A percentile compares a stretch with the other conserved stretches of the same genome.
Conservation (phyloP, 73 alveolate species). For the Symbiodinium natans region DNA sequence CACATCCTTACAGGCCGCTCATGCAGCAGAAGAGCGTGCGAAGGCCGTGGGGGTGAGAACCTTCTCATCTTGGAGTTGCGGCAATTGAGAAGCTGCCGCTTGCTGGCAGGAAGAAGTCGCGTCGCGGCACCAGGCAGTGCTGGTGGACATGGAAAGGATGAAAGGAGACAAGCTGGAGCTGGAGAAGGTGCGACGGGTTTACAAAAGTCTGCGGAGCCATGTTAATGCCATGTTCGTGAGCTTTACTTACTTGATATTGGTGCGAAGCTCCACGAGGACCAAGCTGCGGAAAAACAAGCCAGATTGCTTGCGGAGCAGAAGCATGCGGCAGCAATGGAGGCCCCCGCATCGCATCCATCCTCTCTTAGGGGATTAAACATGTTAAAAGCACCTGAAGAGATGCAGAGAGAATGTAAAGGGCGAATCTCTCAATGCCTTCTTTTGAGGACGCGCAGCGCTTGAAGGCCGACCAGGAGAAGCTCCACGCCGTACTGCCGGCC, state of each 20-base stretch:
- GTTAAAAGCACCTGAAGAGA: too few relatives aligned
- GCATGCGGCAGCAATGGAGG: constrained; percentile 68
- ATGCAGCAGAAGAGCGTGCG: constrained; percentile 44
- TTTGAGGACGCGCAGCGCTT: background rate
- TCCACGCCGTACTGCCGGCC: constrained; percentile 26
- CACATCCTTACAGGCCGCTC: background rate
- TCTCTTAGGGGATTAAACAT: background rate
- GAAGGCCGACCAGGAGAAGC: constrained; percentile 47
- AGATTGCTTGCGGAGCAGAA: constrained; percentile 71
- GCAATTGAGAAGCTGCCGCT: background rate
- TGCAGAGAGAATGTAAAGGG: too few relatives aligned
- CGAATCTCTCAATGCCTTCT: too few relatives aligned
- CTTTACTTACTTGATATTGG: background rate
- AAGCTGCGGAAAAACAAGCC: constrained; percentile 53
- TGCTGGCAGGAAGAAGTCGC: constrained; percentile 35
- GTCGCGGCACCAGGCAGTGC: constrained; percentile 37
- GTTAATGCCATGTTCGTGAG: background rate
- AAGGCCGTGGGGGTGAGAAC: constrained; percentile 13
- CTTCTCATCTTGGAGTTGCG: background rate
- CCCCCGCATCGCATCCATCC: background rate
- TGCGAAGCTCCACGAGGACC: background rate
- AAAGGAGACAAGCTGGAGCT: constrained; percentile 59
- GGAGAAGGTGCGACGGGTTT: constrained; percentile 29
- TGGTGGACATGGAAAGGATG: constrained; percentile 75
- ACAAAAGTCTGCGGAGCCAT: too few relatives aligned